Base-by-base conservation (phyloP, 345 rosid genomes). In the Linum trigynum region DNA sequence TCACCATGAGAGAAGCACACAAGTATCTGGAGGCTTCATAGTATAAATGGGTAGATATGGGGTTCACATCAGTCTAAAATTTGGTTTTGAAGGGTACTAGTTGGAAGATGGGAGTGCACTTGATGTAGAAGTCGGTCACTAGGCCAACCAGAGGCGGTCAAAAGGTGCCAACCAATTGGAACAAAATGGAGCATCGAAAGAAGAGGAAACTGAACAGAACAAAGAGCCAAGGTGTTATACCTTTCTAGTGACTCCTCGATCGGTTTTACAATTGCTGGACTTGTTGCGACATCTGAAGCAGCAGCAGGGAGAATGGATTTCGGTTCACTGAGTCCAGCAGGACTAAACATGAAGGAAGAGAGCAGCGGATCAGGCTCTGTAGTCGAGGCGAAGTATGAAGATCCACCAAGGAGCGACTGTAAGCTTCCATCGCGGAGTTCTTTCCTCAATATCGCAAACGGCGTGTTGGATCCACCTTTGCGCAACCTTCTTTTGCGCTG, bases 401-500 rank as follows among this genome's bases (percentile, higher is more conserved):
- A 85, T 48, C 91, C 94, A 41, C 83, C 83, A 35, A 78, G 82
- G 74, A 85, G 84, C 69, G 94, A 77, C 56, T 85, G 90, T 66
- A 83, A 64, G 71, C 80, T 84, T 62, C 91, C 89, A 41, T 91
- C 91, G 4, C 85, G 84, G 59, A 82, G 77, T 77, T 85, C 94
- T 65, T 76, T 88, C 65, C 85, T 88, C 78, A 91, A 65, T 38
- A 80, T 65, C 9, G 86, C 80, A 77, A 82, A 83, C 5, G 88
- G 73, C 0, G 88, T 78, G 68, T 76, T 84, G 55, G 80, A 69
- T 61, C 84, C 86, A 43, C 85, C 85, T 76, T 77, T 88, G 35
- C 88, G 77, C 67, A 83, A 75, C 73, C 84, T 85, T 67, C 91
- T 79, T 76, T 74, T 85, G 58, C 85, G 83, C 86, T 88, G 96